A percentile compares a stretch with the other conserved stretches of the same genome.
phyloP scores from a whole-genome alignment of 257 asterid species.

The Solanum sejunctum region DNA sequence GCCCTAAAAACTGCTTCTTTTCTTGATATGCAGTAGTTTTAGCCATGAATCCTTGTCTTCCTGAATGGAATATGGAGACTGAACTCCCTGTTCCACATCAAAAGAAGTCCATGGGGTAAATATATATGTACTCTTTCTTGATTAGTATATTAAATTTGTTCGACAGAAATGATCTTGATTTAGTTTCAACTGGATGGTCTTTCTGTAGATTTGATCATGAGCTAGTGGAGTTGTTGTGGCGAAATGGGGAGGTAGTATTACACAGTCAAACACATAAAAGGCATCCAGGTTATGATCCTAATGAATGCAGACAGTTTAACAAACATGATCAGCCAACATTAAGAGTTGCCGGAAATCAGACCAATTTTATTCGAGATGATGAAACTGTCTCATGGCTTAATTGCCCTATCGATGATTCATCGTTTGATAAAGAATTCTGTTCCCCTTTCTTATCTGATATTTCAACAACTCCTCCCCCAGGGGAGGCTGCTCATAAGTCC shows the following conservation, averaged over 20 bases:
- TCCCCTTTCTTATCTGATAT: constrained; percentile 40
- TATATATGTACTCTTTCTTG: background rate
- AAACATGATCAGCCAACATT: constrained; percentile 4
- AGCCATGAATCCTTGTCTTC: constrained; percentile 38
- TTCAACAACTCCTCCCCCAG: constrained; percentile 9
- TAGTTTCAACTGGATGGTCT: background rate
- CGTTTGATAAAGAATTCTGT: constrained; percentile 56
- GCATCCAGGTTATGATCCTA: constrained; percentile 7
- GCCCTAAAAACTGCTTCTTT: background rate
- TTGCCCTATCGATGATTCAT: constrained; percentile 44
- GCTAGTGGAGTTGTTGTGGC: constrained; percentile 75
- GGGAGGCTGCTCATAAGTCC: constrained; percentile 7
- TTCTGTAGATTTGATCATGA: constrained; percentile 46
- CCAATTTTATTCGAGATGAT: constrained; percentile 30
- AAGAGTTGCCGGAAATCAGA: constrained; percentile 12
- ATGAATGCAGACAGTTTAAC: constrained; percentile 18
- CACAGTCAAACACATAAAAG: constrained; percentile 43
- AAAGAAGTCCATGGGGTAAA: constrained; percentile 46
- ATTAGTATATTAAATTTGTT: background rate
- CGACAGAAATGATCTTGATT: background rate
- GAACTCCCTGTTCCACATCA: constrained; percentile 29
- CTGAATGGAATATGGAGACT: constrained; percentile 50
- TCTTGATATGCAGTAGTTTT: background rate
- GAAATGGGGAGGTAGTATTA: constrained; percentile 65
- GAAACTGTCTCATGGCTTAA: constrained; percentile 45